These are phyloP conservation scores for Paramecium bursaria DNA, from an alignment of 73 alveolate species.

Conservation along the genomic window DNA sequence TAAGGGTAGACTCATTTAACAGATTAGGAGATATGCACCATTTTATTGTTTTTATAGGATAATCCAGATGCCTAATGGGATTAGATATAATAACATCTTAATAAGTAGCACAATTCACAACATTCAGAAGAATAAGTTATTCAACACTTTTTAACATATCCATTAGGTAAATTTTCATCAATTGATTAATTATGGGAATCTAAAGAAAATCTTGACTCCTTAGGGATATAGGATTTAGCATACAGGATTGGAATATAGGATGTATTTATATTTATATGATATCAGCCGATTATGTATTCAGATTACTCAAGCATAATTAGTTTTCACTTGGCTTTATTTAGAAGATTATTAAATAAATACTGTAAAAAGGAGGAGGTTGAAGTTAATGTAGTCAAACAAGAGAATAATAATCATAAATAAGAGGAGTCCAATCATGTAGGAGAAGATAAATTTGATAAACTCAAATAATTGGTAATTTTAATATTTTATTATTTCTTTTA, in stretches of 20 bases:
- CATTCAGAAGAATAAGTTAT: constrained; percentile 66
- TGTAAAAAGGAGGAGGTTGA: not conserved
- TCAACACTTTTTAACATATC: constrained; percentile 60
- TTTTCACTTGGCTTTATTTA: constrained; percentile 31
- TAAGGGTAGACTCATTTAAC: constrained; percentile 20
- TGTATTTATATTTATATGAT: not conserved
- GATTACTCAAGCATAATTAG: constrained; percentile 49
- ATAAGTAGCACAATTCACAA: not conserved
- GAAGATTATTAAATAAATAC: constrained; percentile 13
- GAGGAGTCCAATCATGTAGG: constrained; percentile 10
- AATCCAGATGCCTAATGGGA: constrained; percentile 63
- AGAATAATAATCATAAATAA: not conserved
- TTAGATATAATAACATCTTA: not conserved
- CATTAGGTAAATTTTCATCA: constrained; percentile 34
- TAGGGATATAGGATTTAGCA: constrained; percentile 13
- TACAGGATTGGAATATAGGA: constrained; percentile 46
- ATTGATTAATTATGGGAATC: constrained; percentile 48
- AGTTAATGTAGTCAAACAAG: not conserved
- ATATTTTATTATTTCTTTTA: too few species aligned
- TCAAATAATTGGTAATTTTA: constrained; percentile 5
- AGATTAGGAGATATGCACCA: constrained; percentile 47
- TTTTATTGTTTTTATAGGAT: constrained; percentile 45
- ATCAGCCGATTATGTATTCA: constrained; percentile 7
- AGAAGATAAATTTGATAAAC: constrained; percentile 1
- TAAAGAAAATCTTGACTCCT: constrained; percentile 35